Conservation (phyloP, 441 rosid genomes). For the Adansonia gregorii region DNA sequence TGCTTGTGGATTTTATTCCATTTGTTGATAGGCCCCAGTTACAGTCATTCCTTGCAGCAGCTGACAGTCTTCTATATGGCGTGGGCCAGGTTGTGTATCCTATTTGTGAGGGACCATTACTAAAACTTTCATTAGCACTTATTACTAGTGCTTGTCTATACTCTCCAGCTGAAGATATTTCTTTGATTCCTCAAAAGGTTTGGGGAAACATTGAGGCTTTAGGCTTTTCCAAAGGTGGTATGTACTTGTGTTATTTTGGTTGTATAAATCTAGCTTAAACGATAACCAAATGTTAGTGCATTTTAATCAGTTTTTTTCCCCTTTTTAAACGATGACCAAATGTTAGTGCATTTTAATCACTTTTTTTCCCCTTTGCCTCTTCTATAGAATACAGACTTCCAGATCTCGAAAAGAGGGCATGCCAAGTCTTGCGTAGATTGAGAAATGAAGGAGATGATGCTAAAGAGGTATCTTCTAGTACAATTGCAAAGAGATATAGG, state of each 20-base stretch:
- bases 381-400: slow-evolving; percentile 54
- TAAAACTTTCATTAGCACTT: slow-evolving; percentile 73
- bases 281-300: slow-evolving; percentile 13
- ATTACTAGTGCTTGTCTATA: slow-evolving; percentile 75
- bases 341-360: slow-evolving; percentile 11
- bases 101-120: slow-evolving; percentile 63
- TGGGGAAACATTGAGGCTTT: slow-evolving; percentile 72
- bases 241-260: slow-evolving; percentile 8
- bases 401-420: slow-evolving; percentile 64
- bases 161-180: slow-evolving; percentile 67
- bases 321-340: slow-evolving; percentile 14
- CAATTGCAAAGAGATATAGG: slow-evolving; percentile 15
- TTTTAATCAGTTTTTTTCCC: slow-evolving; percentile 13
- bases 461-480: slow-evolving; percentile 58
- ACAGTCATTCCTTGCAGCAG: slow-evolving; percentile 68
- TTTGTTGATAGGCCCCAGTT: slow-evolving; percentile 58
- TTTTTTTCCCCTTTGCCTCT: slow-evolving; percentile 25
- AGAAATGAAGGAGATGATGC: slow-evolving; percentile 67
- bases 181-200: slow-evolving; percentile 65
- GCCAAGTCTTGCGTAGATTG: slow-evolving; percentile 74
- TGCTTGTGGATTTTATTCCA: slow-evolving; percentile 70
- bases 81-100: slow-evolving; percentile 56
- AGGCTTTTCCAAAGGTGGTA: slow-evolving; percentile 65
- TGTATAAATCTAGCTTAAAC: slow-evolving; percentile 11
- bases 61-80: slow-evolving; percentile 63